A percentile compares a stretch with the other conserved stretches of the same genome.
phyloP scores from a whole-genome alignment of 352 stramenopile genomes.

The Phytopythium vexans region DNA sequence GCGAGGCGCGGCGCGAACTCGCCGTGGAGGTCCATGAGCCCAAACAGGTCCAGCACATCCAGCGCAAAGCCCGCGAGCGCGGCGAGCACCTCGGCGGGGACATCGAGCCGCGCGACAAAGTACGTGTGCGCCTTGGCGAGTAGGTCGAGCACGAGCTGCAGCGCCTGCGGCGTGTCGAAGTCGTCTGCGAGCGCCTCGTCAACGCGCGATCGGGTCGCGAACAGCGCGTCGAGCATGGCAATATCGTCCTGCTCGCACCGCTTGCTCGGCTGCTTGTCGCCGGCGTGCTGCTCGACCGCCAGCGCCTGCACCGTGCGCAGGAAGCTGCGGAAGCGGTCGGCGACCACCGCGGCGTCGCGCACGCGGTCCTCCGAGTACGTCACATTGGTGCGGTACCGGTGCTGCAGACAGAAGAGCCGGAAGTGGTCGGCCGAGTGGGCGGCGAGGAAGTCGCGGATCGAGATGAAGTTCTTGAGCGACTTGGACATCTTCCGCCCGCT shows the following conservation, averaged over 20 bases:
- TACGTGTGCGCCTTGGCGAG: slow-evolving; percentile 62
- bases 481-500: slow-evolving; percentile 98
- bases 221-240: slow-evolving; percentile 49
- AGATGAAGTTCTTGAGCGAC: slow-evolving; percentile 99
- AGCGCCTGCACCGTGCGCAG: slow-evolving; percentile 55
- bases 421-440: slow-evolving; percentile 79
- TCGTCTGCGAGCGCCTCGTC: slow-evolving; percentile 75
- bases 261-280: slow-evolving; percentile 22
- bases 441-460: slow-evolving; percentile 87
- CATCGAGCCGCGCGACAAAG: slow-evolving; percentile 32
- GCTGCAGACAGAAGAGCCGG: slow-evolving; percentile 87
- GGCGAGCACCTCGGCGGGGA: slow-evolving; percentile 55
- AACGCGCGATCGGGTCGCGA: slow-evolving; percentile 46
- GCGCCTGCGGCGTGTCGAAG: slow-evolving; percentile 84
- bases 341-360: slow-evolving; percentile 52
- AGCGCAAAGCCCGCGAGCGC: slow-evolving; percentile 62
- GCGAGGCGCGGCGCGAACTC: slow-evolving; percentile 35
- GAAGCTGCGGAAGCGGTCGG: slow-evolving; percentile 61
- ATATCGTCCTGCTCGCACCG: slow-evolving; percentile 56
- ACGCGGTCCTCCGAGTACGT: slow-evolving; percentile 78
- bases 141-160: slow-evolving; percentile 69
- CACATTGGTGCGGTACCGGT: slow-evolving; percentile 82
- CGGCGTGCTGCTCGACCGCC: slow-evolving; percentile 12
- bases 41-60: slow-evolving; percentile 67
- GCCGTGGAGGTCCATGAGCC: slow-evolving; percentile 41